A percentile compares a stretch with the other conserved stretches of the same genome.
Conservation (phyloP, 306 rosid species). For the Quercus wislizeni region DNA sequence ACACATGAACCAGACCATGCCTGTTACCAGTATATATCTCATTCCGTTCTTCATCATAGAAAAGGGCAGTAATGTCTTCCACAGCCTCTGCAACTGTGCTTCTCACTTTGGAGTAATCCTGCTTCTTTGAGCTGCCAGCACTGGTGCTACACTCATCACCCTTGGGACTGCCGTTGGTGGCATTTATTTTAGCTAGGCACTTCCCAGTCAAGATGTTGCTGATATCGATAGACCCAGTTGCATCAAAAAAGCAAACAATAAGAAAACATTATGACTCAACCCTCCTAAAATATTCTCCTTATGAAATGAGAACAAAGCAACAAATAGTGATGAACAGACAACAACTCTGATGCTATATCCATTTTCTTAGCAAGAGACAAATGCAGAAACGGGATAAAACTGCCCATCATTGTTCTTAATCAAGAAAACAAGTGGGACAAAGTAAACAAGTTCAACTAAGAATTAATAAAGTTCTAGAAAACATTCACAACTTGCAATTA, state of each 20-base stretch:
- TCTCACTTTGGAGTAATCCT: conserved; percentile 36
- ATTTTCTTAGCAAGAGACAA: background rate
- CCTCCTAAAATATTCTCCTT: background rate
- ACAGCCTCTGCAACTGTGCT: conserved; percentile 81
- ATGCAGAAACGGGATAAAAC: background rate
- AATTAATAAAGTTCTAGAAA: background rate
- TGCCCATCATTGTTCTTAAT: background rate
- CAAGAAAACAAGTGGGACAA: background rate
- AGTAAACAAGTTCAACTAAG: background rate
- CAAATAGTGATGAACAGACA: background rate
- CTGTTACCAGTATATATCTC: conserved; percentile 88
- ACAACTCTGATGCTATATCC: background rate
- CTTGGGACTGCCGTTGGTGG: conserved; percentile 36
- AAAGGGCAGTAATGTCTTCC: conserved; percentile 91
- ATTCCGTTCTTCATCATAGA: conserved; percentile 85
- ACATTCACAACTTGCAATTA: background rate
- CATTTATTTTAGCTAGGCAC: conserved; percentile 76
- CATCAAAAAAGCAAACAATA: conserved; percentile 17
- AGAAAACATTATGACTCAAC: background rate
- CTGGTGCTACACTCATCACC: conserved; percentile 34
- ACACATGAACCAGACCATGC: conserved; percentile 84
- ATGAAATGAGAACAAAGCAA: background rate
- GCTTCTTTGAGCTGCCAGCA: conserved; percentile 47
- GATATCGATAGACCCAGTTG: conserved; percentile 90
- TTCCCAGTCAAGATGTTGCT: conserved; percentile 91